These are phyloP conservation scores for Vigna mungo DNA, from an alignment of 306 rosid species.

Conservation along the genomic window DNA sequence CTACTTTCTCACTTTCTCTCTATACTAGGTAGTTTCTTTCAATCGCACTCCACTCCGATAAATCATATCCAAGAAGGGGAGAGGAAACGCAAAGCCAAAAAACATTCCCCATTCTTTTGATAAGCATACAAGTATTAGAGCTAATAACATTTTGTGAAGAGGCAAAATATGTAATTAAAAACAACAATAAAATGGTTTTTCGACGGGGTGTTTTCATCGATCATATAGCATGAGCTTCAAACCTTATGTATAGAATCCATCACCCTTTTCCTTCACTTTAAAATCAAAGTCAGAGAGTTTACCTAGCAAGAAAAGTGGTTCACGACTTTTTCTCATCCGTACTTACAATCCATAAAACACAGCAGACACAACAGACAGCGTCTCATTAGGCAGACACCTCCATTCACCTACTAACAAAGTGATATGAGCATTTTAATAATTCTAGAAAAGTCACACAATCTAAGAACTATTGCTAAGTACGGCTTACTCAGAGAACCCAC, in stretches of 20 bases:
- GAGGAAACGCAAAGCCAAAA: neutral
- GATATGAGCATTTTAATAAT: too few relatives aligned
- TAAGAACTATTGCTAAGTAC: too few relatives aligned
- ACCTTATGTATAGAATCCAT: neutral
- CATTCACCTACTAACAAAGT: too few relatives aligned
- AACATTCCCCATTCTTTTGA: constrained; percentile 1
- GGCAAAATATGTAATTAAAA: neutral
- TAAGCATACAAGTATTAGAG: neutral
- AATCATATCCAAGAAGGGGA: neutral
- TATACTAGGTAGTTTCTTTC: neutral
- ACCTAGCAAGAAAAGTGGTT: neutral
- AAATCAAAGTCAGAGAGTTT: neutral
- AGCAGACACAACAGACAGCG: neutral
- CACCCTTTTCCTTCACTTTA: neutral
- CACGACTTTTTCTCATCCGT: neutral
- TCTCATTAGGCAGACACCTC: neutral
- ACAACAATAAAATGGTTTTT: neutral
- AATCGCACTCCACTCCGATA: neutral
- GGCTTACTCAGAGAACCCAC: too few relatives aligned
- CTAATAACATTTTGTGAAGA: neutral
- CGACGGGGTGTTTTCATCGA: too few relatives aligned
- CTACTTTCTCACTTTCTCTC: neutral
- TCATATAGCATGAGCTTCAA: neutral
- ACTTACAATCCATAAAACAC: constrained; percentile 13
- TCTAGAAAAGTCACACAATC: too few relatives aligned